These are phyloP conservation scores for Massarina eburnea DNA, from an alignment of 2,329 filamentous ascomycete genomes.

Conservation along the genomic window DNA sequence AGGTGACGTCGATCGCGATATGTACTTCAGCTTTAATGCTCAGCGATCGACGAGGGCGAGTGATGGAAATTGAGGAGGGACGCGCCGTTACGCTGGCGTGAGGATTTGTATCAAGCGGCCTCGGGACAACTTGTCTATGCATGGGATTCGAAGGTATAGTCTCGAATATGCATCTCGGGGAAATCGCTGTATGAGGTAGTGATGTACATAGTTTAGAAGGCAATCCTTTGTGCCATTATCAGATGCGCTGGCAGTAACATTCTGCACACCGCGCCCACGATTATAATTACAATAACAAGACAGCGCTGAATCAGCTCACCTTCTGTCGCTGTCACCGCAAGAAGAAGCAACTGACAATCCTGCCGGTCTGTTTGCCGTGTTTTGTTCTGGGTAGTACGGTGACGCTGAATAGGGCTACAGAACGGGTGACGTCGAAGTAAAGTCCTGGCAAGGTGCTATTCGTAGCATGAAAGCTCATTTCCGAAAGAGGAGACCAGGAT, in stretches of 20 bases:
- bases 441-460: slow-evolving; percentile 14
- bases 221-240: slow-evolving; percentile 14
- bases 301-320: background rate
- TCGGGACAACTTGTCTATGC: slow-evolving; percentile 21
- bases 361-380: background rate
- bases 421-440: slow-evolving; percentile 26
- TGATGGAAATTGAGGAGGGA: slow-evolving; percentile 18
- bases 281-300: background rate
- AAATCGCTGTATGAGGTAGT: slow-evolving; percentile 20
- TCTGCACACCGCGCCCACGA: slow-evolving; percentile 4
- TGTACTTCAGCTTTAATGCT: slow-evolving; percentile 27
- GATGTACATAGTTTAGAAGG: slow-evolving; percentile 18
- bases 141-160: slow-evolving; percentile 9
- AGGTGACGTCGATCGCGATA: slow-evolving; percentile 34
- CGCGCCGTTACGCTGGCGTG: slow-evolving; percentile 21
- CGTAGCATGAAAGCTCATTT: slow-evolving; percentile 32
- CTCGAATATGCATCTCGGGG: slow-evolving; percentile 30
- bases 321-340: background rate
- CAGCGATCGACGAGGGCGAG: slow-evolving; percentile 13
- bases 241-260: slow-evolving; percentile 10
- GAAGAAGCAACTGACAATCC: background rate
- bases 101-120: slow-evolving; percentile 18
- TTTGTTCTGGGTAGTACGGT: background rate
- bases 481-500: slow-evolving; percentile 9
- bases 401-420: slow-evolving; percentile 2